Evolutionary conservation across 257 asterid genomes (phyloP).

Genomic region (Cynanchum wilfordii): DNA sequence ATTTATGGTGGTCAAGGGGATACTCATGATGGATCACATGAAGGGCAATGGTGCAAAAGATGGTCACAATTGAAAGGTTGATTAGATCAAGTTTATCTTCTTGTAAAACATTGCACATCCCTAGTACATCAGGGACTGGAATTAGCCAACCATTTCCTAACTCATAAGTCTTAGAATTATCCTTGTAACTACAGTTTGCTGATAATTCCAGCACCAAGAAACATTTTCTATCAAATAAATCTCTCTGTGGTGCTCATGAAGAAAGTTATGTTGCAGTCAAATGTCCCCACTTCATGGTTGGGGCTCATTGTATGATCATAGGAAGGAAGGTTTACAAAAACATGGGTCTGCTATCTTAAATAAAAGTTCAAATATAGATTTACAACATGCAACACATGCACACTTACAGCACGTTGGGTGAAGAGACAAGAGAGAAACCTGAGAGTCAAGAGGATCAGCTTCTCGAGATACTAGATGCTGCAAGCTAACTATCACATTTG

Average conservation of each 20-base stretch:
- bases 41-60: background rate
- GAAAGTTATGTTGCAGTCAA: too few species aligned
- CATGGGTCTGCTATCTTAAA: background rate
- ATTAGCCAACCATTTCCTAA: background rate
- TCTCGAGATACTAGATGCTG: constrained; percentile 90
- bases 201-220: background rate
- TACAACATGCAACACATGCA: background rate
- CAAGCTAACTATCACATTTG: constrained; percentile 74
- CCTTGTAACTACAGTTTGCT: background rate
- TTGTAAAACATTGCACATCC: background rate
- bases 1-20: background rate
- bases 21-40: background rate
- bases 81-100: background rate
- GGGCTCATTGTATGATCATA: background rate
- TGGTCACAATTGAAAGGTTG: background rate
- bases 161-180: background rate
- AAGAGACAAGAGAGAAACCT: constrained; percentile 38
- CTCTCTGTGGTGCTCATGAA: too few species aligned
- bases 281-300: background rate
- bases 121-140: background rate
- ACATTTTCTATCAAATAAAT: background rate
- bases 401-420: background rate
- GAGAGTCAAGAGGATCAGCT: constrained; percentile 97
- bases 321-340: background rate
- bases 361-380: background rate